These are phyloP conservation scores for Henckelia pumila DNA, from an alignment of 257 asterid genomes.

Conservation along the genomic window DNA sequence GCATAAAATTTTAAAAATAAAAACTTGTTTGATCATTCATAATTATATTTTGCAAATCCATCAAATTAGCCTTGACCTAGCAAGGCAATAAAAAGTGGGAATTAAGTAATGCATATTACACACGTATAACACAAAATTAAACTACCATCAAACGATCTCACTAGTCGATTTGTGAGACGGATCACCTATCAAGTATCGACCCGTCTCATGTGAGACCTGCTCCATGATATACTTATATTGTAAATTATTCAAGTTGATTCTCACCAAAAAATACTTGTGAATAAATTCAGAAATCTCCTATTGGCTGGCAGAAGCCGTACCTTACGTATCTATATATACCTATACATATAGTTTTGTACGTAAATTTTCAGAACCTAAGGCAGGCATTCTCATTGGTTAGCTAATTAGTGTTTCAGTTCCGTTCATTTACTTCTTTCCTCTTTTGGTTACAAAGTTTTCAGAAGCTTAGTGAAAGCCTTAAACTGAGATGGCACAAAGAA, in stretches of 20 bases:
- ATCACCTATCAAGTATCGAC: too few relatives aligned
- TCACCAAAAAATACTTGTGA: constrained; percentile 20
- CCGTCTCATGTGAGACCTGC: too few relatives aligned
- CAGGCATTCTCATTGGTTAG: constrained; percentile 38
- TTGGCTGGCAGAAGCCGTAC: constrained; percentile 43
- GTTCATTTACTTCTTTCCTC: constrained; percentile 37
- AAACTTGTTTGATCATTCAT: too few relatives aligned
- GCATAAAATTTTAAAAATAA: too few relatives aligned
- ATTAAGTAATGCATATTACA: too few relatives aligned
- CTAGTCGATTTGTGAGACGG: too few relatives aligned
- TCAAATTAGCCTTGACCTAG: background rate
- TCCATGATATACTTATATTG: too few relatives aligned
- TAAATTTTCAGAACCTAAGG: constrained; percentile 19
- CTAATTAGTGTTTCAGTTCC: constrained; percentile 24
- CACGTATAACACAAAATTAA: too few relatives aligned
- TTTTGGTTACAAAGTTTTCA: constrained; percentile 37
- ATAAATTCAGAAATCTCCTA: constrained; percentile 46
- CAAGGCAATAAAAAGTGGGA: background rate
- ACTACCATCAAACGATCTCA: too few relatives aligned
- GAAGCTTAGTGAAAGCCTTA: constrained; percentile 39
- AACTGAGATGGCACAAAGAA: constrained; percentile 26
- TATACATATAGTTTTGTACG: constrained; percentile 3
- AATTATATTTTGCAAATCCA: background rate
- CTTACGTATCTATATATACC: background rate
- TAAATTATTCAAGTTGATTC: too few relatives aligned